Evolutionary conservation across 2,329 filamentous ascomycete species (phyloP).

Genomic region (Phialemoniopsis sp.): DNA sequence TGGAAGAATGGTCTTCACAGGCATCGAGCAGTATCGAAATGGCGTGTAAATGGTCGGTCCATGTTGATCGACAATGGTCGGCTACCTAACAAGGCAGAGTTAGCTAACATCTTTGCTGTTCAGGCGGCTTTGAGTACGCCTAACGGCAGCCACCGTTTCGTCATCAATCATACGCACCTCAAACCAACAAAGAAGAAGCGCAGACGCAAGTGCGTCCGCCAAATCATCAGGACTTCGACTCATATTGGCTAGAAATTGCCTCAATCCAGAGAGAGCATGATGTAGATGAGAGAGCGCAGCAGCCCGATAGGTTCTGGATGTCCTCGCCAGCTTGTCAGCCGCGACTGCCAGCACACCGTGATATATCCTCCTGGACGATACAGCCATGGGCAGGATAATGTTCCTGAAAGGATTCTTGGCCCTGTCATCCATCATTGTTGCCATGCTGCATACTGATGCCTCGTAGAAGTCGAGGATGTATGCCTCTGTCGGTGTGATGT

Average conservation of each 20-base stretch:
- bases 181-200: too few species aligned
- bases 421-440: constrained; percentile 4
- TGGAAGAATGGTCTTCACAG: neutral
- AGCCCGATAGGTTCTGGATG: too few species aligned
- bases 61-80: constrained; percentile 3
- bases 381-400: constrained; percentile 3
- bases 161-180: too few species aligned
- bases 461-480: constrained; percentile 5
- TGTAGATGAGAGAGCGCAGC: too few species aligned
- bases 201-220: too few species aligned
- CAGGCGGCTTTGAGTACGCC: too few species aligned
- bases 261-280: too few species aligned
- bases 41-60: constrained; percentile 3
- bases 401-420: constrained; percentile 4
- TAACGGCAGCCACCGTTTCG: too few species aligned
- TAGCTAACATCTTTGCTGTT: too few species aligned
- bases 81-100: too few species aligned
- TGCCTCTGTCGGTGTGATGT: constrained; percentile 1
- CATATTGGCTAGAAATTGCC: too few species aligned
- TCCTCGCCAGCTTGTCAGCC: constrained; percentile 3
- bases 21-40: constrained; percentile 1
- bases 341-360: constrained; percentile 3
- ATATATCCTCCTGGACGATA: neutral
- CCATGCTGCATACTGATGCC: constrained; percentile 1
- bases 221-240: too few species aligned